Evolutionary conservation across 441 rosid genomes (phyloP).

Genomic region (Aquilaria agallochum): DNA sequence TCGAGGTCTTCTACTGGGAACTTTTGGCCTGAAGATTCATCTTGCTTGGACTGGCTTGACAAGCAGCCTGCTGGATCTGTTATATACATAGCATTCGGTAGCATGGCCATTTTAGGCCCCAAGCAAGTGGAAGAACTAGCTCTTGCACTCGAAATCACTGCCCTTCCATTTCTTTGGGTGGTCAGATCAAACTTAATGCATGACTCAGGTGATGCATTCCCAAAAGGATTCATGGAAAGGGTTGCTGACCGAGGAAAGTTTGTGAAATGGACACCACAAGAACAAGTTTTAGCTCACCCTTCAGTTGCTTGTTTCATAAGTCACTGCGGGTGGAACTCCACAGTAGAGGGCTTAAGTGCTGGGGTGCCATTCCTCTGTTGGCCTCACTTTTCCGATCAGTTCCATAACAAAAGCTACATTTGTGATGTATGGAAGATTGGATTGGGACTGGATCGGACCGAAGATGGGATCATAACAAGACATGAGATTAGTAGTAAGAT

Average conservation of each 20-base stretch:
- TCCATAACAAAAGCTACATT: slow-evolving; percentile 14
- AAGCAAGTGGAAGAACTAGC: slow-evolving; percentile 32
- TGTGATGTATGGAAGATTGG: slow-evolving; percentile 25
- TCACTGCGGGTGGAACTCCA: slow-evolving; percentile 42
- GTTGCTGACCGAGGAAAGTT: slow-evolving; percentile 16
- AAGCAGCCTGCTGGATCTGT: slow-evolving; percentile 19
- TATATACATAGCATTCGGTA: slow-evolving; percentile 32
- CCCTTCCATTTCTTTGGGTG: slow-evolving; percentile 32
- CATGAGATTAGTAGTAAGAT: slow-evolving; percentile 15
- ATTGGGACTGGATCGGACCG: slow-evolving; percentile 1
- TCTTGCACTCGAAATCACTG: slow-evolving; percentile 16
- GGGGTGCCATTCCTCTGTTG: slow-evolving; percentile 26
- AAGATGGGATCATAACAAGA: slow-evolving; percentile 8
- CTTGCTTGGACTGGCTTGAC: slow-evolving; percentile 27
- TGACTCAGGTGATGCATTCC: slow-evolving; percentile 7
- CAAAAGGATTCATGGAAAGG: slow-evolving; percentile 12
- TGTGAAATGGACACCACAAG: slow-evolving; percentile 34
- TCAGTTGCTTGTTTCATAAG: slow-evolving; percentile 30
- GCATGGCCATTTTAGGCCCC: slow-evolving; percentile 14
- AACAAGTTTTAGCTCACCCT: slow-evolving; percentile 26
- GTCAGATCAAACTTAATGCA: slow-evolving; percentile 11
- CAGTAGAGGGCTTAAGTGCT: slow-evolving; percentile 14
- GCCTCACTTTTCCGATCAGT: slow-evolving; percentile 25
- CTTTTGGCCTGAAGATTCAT: slow-evolving; percentile 16
- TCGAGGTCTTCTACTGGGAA: background rate